These are phyloP conservation scores for Aspergillus alliaceus DNA, from an alignment of 2,329 filamentous ascomycete genomes.

Conservation along the genomic window DNA sequence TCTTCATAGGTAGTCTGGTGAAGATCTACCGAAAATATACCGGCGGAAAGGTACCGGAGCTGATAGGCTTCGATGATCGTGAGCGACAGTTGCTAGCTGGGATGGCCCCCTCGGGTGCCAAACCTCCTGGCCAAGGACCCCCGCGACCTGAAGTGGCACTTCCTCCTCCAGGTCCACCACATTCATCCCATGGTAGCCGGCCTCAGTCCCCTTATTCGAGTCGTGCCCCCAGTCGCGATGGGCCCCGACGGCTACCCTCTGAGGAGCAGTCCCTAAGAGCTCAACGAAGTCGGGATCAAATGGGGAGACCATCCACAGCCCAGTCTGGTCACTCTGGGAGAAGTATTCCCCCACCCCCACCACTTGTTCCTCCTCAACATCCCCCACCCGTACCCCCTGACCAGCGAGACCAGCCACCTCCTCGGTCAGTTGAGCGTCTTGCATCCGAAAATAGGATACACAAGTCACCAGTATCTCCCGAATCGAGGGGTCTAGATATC, in stretches of 20 bases:
- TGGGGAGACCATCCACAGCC: slow-evolving; percentile 37
- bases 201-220: slow-evolving; percentile 31
- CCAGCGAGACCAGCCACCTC: slow-evolving; percentile 25
- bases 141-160: slow-evolving; percentile 23
- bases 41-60: slow-evolving; percentile 73
- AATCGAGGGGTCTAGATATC: slow-evolving; percentile 25
- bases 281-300: slow-evolving; percentile 42
- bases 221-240: slow-evolving; percentile 40
- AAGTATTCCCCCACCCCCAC: slow-evolving; percentile 34
- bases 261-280: slow-evolving; percentile 38
- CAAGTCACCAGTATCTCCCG: slow-evolving; percentile 15
- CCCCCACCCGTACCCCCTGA: slow-evolving; percentile 23
- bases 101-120: slow-evolving; percentile 28
- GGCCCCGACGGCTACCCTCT: slow-evolving; percentile 30
- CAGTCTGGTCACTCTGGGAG: slow-evolving; percentile 36
- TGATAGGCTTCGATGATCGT: slow-evolving; percentile 77
- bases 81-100: slow-evolving; percentile 77
- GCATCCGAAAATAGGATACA: slow-evolving; percentile 18
- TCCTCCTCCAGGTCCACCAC: slow-evolving; percentile 29
- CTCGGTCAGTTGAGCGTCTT: slow-evolving; percentile 23
- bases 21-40: slow-evolving; percentile 98
- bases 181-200: slow-evolving; percentile 27
- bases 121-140: slow-evolving; percentile 23
- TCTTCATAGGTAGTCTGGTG: slow-evolving; percentile 93
- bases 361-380: slow-evolving; percentile 26